A percentile compares a stretch with the other conserved stretches of the same genome.
phyloP scores from a whole-genome alignment of 1,284 basidiomycete species.

The Quambalaria eucalypti region DNA sequence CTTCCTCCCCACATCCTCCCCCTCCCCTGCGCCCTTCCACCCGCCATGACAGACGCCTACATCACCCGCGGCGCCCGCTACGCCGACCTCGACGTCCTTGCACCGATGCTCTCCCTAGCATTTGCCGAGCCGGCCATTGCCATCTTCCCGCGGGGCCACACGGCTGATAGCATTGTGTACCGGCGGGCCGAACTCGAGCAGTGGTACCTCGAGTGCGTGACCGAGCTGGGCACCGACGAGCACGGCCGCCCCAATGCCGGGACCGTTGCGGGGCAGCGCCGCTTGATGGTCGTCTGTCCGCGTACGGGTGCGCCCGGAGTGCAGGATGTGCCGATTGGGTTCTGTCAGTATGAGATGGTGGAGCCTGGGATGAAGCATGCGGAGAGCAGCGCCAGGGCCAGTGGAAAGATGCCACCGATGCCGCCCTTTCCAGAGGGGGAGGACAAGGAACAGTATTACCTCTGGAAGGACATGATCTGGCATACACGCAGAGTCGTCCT shows the following conservation, averaged over 20 bases:
- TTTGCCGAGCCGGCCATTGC: not conserved
- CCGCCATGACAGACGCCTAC: not conserved
- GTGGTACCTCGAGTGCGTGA: conserved; percentile 14
- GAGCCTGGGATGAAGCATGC: not conserved
- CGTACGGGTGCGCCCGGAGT: too few relatives aligned
- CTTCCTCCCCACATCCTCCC: too few relatives aligned
- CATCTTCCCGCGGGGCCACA: not conserved
- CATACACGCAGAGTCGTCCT: not conserved
- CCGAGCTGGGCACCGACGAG: not conserved
- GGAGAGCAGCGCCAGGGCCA: too few relatives aligned
- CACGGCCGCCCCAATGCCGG: too few relatives aligned
- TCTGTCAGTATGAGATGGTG: not conserved
- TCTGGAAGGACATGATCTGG: not conserved
- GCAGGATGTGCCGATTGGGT: not conserved
- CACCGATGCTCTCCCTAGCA: not conserved
- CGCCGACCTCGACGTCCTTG: not conserved
- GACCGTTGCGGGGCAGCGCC: not conserved
- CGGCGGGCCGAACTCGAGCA: conserved; percentile 14
- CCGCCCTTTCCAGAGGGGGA: not conserved
- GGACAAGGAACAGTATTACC: not conserved
- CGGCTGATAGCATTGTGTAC: not conserved
- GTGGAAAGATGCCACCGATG: not conserved
- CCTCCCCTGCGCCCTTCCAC: too few relatives aligned
- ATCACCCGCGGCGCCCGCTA: not conserved
- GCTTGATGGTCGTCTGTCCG: not conserved